phyloP scores from a whole-genome alignment of 352 stramenopile species.

The Phytophthora pisi region DNA sequence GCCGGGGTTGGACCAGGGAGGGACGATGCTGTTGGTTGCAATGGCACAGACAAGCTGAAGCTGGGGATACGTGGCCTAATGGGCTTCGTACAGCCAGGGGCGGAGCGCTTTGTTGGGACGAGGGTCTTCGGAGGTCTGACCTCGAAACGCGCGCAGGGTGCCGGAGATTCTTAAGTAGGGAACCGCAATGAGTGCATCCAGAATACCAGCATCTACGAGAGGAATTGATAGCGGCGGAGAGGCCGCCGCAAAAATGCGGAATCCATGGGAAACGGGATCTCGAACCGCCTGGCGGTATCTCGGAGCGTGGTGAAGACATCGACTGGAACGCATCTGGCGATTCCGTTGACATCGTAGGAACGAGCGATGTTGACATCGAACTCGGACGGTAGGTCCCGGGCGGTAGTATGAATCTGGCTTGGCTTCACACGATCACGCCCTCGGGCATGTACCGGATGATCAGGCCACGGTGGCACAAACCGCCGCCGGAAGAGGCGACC shows the following conservation, averaged over 20 bases:
- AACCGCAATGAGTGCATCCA: not conserved
- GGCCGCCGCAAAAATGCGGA: not conserved
- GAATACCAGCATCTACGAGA: not conserved
- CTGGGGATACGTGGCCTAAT: not conserved
- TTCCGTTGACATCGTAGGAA: not conserved
- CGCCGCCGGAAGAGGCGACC: conserved; percentile 1
- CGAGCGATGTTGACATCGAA: not conserved
- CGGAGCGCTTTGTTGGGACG: not conserved
- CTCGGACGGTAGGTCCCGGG: not conserved
- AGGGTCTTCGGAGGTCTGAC: not conserved
- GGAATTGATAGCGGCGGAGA: not conserved
- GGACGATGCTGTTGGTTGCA: not conserved
- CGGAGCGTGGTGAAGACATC: not conserved
- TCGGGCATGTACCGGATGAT: not conserved
- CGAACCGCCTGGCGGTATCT: not conserved
- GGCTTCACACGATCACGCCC: not conserved
- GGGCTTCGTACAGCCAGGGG: not conserved
- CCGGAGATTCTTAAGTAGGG: not conserved
- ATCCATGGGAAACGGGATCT: not conserved
- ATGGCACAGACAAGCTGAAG: not conserved
- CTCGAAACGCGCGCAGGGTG: not conserved
- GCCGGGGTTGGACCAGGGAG: not conserved
- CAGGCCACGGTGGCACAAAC: not conserved
- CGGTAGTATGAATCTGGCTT: not conserved
- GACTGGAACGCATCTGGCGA: not conserved